Evolutionary conservation across 2,329 filamentous ascomycete genomes (phyloP), one percentile per base, ranked within the genome.

Genomic region (Aspergillus spinulosporus): DNA sequence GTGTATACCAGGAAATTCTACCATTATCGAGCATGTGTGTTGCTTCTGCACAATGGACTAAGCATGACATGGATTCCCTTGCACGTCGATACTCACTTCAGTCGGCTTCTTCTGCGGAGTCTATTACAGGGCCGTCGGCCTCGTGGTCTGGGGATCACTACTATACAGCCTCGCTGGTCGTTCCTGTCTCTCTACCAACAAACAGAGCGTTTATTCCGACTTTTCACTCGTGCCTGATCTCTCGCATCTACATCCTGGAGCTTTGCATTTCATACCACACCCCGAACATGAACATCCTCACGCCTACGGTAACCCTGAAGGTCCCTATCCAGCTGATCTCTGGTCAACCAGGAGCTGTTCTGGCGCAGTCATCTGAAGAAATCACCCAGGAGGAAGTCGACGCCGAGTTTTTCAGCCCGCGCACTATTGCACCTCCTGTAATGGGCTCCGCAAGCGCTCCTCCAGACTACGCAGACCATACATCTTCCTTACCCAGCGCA

Each of bases 351-450:
- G 21, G 46, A 63, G 2, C 62, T 60, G 26, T 50, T 42, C 4
- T 37, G 44, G 5, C 21, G 37, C 5, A 31, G 42, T 5, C 58
- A 39, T 31, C 54, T 6, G 21, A 47, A 29, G 54, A 62, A 12
- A 63, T 62, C 50, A 60, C 60, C 6, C 62, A 60, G 39, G 58
- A 60, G 4, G 60, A 65, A 36, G 59, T 65, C 3, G 49, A 65
- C 34, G 57, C 63, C 3, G 60, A 64, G 37, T 65, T 64, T 37
- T 65, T 65, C 54, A 59, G 56, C 9, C 58, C 62, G n/a, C 60
- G 62, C 26, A 62, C 56, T 9, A 44, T 63, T 8, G 58, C 56
- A 3, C 56, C 56, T 42, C 52, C 46, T 2, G 34, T 29, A 5
- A 14, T 47, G 12, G 37, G 47, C 5, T 14, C 32, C 9, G 8